Evolutionary conservation across 2,329 filamentous ascomycete species (phyloP), one percentile per base, ranked within the genome.

Genomic region (Aaosphaeria arxii): DNA sequence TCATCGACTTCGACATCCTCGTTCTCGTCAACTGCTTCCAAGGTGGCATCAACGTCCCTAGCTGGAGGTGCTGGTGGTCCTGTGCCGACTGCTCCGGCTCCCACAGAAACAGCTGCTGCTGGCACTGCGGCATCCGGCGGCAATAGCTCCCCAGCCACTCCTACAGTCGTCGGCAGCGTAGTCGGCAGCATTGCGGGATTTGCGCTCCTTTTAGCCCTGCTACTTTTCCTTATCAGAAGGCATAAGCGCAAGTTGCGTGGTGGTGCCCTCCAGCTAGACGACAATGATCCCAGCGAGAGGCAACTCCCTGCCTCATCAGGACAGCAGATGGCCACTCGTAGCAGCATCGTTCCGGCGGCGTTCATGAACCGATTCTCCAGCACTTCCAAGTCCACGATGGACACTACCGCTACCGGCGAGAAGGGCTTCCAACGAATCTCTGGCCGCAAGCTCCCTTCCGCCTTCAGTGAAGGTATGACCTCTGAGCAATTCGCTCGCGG

Each of bases 121-220:
- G 48, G 45, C 42, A 42, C 40, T 29, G 45, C 45, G 11, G 29
- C 6, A 11, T 46, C 43, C 5, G 52, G 40, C 30, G 38, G 45
- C 30, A 49, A 54, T 30, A 52, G 57, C 31, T 54, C 58, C 11
- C 53, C 50, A 32, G 62, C 69, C 17, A 81, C 78, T 28, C 76
- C 77, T 11, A 75, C 76, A 49, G 77, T 85, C 4, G 80, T 84
- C 17, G 83, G 83, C 6, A 82, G 81, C 42, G 79, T 85, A n/a
- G 74, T 86, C 29, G 83, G 83, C 11, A 82, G 82, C 41, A 74
- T 84, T 43, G 81, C 81, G 32, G 83, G 81, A 30, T 59, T 80
- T 32, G 77, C 80, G 9, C 61, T 82, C 6, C 59, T 82, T 6
- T 58, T 80, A 6, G 59, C 77, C 7, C 67, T 79, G 31, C 62